Evolutionary conservation across 192 early-diverging fungal genomes (phyloP).

Genomic region (Kickxella alabastrina): DNA sequence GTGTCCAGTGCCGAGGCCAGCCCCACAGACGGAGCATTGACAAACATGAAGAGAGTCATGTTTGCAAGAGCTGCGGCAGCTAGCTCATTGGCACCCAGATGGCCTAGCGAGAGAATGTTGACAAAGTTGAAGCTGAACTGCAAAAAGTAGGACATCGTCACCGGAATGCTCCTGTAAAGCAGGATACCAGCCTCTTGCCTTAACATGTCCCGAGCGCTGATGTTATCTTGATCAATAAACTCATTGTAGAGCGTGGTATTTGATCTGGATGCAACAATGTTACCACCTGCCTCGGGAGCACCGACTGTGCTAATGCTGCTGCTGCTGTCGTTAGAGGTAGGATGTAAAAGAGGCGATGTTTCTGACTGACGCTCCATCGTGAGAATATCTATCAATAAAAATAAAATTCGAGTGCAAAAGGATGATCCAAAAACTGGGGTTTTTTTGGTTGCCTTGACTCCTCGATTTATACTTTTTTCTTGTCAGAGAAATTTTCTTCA

Average conservation of each 20-base stretch:
- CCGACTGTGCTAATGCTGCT: not conserved
- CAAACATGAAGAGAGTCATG: constrained; percentile 63
- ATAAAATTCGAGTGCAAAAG: not conserved
- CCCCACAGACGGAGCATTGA: constrained; percentile 61
- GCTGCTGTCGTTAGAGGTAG: not conserved
- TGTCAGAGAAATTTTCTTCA: too few species aligned
- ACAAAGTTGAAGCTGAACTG: constrained; percentile 58
- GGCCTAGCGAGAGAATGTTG: constrained; percentile 58
- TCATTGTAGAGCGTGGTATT: constrained; percentile 21
- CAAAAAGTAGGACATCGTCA: constrained; percentile 55
- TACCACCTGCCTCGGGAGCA: too few species aligned
- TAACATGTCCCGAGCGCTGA: constrained; percentile 1
- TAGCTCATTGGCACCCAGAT: constrained; percentile 55
- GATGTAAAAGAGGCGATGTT: constrained; percentile 1
- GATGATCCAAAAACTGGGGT: too few species aligned
- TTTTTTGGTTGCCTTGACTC: too few species aligned
- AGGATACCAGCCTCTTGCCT: constrained; percentile 8
- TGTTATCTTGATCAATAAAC: constrained; percentile 20
- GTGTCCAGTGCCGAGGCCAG: constrained; percentile 65
- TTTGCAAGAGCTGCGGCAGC: constrained; percentile 58
- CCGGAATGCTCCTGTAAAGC: constrained; percentile 14
- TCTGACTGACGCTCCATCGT: constrained; percentile 3
- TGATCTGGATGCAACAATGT: constrained; percentile 4
- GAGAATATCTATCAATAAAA: not conserved
- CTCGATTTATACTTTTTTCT: not conserved